Evolutionary conservation across 768 basidiomycete genomes (phyloP).

Genomic region (Pleurotus citrinopileatus): DNA sequence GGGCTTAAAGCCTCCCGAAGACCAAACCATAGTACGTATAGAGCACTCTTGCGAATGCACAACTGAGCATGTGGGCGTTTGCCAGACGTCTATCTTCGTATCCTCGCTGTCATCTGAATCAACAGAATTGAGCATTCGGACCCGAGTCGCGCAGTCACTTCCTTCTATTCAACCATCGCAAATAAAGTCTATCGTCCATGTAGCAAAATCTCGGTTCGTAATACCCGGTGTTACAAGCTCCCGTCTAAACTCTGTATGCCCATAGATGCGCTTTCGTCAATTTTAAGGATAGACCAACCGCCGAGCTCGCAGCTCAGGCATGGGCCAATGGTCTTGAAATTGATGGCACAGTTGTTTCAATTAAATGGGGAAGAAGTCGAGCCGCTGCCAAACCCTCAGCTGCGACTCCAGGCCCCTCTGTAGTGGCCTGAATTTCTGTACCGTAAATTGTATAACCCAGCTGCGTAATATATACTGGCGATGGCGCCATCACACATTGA

Average conservation of each 20-base stretch:
- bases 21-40: slow-evolving; percentile 72
- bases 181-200: slow-evolving; percentile 82
- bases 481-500: too few relatives aligned
- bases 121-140: slow-evolving; percentile 73
- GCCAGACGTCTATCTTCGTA: slow-evolving; percentile 83
- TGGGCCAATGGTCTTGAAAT: slow-evolving; percentile 92
- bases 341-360: slow-evolving; percentile 65
- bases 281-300: slow-evolving; percentile 78
- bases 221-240: neutral
- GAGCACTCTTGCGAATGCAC: neutral
- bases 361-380: slow-evolving; percentile 89
- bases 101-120: slow-evolving; percentile 69
- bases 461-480: too few relatives aligned
- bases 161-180: slow-evolving; percentile 61
- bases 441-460: neutral
- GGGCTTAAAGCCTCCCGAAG: slow-evolving; percentile 89
- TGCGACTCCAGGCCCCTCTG: neutral
- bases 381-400: slow-evolving; percentile 29
- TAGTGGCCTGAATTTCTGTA: neutral
- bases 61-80: slow-evolving; percentile 1
- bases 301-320: slow-evolving; percentile 84
- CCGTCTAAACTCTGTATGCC: slow-evolving; percentile 1
- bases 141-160: slow-evolving; percentile 65
- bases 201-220: slow-evolving; percentile 72
- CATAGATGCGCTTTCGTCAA: slow-evolving; percentile 94